A percentile compares a stretch with the other conserved stretches of the same genome.
These are phyloP conservation scores for Dendryphion nanum DNA, from an alignment of 2,329 filamentous ascomycete genomes.

Conservation along the genomic window DNA sequence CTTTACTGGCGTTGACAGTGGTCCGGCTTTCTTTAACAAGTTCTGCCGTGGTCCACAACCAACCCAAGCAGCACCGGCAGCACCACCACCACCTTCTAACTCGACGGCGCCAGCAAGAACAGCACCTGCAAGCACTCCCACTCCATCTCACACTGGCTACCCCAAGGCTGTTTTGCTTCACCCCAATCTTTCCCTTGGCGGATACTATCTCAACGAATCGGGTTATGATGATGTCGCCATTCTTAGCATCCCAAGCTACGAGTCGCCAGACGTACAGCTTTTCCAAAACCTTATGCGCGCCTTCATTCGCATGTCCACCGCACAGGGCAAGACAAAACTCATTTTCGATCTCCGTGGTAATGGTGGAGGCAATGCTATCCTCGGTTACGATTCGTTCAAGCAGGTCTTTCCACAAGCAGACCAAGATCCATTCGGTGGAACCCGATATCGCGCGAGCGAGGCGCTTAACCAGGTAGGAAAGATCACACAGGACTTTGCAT, in stretches of 20 bases:
- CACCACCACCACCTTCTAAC: constrained; percentile 9
- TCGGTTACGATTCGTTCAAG: constrained; percentile 49
- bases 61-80: constrained; percentile 8
- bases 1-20: constrained; percentile 39
- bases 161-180: constrained; percentile 40
- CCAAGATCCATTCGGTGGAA: constrained; percentile 45
- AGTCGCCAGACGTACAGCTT: constrained; percentile 24
- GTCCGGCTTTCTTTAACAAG: constrained; percentile 40
- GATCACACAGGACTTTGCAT: constrained; percentile 28
- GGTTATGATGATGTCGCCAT: constrained; percentile 46
- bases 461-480: constrained; percentile 36
- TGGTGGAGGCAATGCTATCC: constrained; percentile 51
- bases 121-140: constrained; percentile 6
- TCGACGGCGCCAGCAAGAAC: constrained; percentile 11
- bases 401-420: constrained; percentile 52
- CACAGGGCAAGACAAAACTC: constrained; percentile 57
- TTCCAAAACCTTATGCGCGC: constrained; percentile 42
- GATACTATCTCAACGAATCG: constrained; percentile 46
- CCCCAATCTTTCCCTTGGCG: constrained; percentile 38
- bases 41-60: constrained; percentile 35
- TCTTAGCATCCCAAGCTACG: constrained; percentile 46
- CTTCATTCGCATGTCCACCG: constrained; percentile 49
- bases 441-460: constrained; percentile 48
- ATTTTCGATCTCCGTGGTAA: constrained; percentile 65
- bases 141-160: constrained; percentile 34